Evolutionary conservation across 805 yeast genomes (phyloP).

Genomic region (Starmerella khaoyaiensis): DNA sequence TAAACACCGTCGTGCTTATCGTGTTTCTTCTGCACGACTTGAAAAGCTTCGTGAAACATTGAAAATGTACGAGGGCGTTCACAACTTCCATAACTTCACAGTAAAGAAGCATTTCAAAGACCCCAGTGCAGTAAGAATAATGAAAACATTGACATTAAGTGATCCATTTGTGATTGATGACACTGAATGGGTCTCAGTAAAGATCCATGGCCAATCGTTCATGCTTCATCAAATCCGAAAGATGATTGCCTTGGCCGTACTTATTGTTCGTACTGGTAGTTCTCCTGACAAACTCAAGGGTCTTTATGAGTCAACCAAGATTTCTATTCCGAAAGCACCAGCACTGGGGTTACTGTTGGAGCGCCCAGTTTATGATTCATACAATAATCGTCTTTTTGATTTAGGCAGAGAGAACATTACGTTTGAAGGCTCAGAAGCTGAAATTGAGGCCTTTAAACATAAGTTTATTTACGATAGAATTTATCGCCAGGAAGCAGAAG

Average conservation of each 20-base stretch:
- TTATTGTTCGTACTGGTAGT: conserved; percentile 74
- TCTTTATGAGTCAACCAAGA: conserved; percentile 59
- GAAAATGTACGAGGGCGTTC: conserved; percentile 67
- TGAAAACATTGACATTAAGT: conserved; percentile 65
- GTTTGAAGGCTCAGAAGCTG: conserved; percentile 49
- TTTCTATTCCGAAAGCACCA: conserved; percentile 95
- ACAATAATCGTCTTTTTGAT: conserved; percentile 54
- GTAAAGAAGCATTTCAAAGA: conserved; percentile 72
- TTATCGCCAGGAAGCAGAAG: conserved; percentile 77
- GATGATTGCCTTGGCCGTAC: conserved; percentile 91
- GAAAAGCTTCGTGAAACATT: conserved; percentile 53
- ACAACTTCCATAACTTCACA: conserved; percentile 84
- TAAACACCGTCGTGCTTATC: conserved; percentile 50
- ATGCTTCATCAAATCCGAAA: conserved; percentile 97
- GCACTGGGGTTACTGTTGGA: conserved; percentile 85
- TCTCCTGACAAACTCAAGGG: conserved; percentile 63
- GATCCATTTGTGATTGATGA: conserved; percentile 87
- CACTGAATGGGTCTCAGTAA: conserved; percentile 91
- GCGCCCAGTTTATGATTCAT: conserved; percentile 80
- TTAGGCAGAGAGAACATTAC: conserved; percentile 68
- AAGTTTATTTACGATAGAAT: conserved; percentile 84
- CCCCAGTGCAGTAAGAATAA: conserved; percentile 69
- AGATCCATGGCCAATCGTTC: conserved; percentile 95
- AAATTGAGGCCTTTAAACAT: conserved; percentile 78
- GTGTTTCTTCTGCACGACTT: conserved; percentile 52